phyloP scores from a whole-genome alignment of 768 basidiomycete species.

The Podaxis sp. region DNA sequence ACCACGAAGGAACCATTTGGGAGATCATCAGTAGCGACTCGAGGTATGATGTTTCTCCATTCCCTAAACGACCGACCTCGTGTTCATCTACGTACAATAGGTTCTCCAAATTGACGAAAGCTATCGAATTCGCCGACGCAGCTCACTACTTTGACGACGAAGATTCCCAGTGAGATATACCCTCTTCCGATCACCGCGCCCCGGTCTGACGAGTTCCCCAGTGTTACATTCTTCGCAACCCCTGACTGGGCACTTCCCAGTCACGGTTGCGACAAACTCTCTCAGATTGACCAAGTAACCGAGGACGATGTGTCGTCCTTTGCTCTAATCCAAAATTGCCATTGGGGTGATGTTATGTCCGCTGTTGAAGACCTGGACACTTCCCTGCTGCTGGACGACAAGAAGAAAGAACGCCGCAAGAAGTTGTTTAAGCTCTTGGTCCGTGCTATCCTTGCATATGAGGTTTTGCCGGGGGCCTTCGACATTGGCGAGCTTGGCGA shows the following conservation, averaged over 20 bases:
- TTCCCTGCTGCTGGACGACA: constrained; percentile 28
- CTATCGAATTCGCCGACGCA: constrained; percentile 20
- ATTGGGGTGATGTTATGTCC: constrained; percentile 4
- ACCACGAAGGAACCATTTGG: constrained; percentile 12
- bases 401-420: constrained; percentile 43
- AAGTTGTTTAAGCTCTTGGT: constrained; percentile 54
- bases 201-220: constrained; percentile 14
- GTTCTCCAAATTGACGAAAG: constrained; percentile 21
- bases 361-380: constrained; percentile 5
- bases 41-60: constrained; percentile 1
- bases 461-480: constrained; percentile 41
- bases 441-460: constrained; percentile 51
- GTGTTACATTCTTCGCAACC: constrained; percentile 53
- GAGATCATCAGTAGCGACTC: constrained; percentile 13
- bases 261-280: constrained; percentile 12
- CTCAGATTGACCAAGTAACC: background rate
- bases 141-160: constrained; percentile 13
- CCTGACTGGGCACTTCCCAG: constrained; percentile 39
- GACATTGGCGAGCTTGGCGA: constrained; percentile 35
- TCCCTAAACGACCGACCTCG: background rate
- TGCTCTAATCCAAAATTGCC: constrained; percentile 17
- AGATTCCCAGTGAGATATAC: constrained; percentile 2
- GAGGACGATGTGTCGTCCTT: constrained; percentile 10
- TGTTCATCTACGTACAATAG: constrained; percentile 8
- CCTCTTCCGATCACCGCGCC: background rate